Conservation (phyloP, 2,329 filamentous ascomycete species). For the Colletotrichum coccodes region DNA sequence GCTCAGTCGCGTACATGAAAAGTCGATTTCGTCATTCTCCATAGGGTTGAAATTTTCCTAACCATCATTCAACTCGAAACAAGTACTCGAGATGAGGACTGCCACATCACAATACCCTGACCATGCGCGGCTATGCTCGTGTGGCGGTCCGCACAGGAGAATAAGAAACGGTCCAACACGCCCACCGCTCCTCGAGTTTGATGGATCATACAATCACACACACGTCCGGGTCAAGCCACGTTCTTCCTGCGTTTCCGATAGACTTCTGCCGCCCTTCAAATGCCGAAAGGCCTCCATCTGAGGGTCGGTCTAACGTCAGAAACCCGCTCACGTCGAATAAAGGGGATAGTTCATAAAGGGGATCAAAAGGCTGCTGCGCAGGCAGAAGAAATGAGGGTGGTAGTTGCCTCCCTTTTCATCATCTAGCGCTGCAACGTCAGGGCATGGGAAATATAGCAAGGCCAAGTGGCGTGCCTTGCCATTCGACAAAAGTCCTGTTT, state of each 20-base stretch:
- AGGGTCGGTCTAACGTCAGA: not conserved
- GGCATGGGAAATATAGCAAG: not conserved
- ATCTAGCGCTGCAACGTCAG: not conserved
- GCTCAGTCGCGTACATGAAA: not conserved
- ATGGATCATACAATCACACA: not conserved
- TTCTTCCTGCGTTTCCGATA: constrained; percentile 7
- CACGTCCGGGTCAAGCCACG: not conserved
- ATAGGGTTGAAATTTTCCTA: not conserved
- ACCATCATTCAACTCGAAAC: not conserved
- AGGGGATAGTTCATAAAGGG: not conserved
- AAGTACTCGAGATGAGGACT: not conserved
- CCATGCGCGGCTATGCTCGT: constrained; percentile 10
- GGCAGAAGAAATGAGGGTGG: not conserved
- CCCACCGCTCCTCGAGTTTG: not conserved
- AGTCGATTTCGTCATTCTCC: not conserved
- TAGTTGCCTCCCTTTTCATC: not conserved
- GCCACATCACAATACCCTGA: not conserved
- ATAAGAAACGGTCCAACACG: constrained; percentile 7
- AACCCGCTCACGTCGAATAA: not conserved
- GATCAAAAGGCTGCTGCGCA: not conserved
- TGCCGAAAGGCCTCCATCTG: not conserved
- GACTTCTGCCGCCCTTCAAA: not conserved
- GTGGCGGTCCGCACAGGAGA: constrained; percentile 18
- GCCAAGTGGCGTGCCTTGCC: not conserved
- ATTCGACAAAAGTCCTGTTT: not conserved